Evolutionary conservation across 129 eudicot genomes (phyloP), one percentile per base, ranked within the genome.

Genomic region (Kitagawia praeruptora): DNA sequence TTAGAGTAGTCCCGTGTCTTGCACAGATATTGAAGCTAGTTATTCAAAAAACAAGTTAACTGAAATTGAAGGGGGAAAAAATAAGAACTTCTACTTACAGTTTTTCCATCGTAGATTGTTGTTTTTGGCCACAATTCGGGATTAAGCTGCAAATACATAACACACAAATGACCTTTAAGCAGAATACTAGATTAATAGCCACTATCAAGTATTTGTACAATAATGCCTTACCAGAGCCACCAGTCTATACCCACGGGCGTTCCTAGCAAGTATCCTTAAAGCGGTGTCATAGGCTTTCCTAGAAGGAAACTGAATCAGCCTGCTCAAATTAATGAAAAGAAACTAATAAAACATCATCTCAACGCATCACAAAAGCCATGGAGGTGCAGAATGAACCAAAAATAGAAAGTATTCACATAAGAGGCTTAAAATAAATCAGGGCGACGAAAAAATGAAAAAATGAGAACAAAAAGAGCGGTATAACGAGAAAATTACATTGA

Each of bases 251-350:
- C 83, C 61, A 72, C 90, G 88, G 74, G 84, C 88, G 84, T 76
- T 88, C 79, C 85, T 87, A 53, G 13, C 1, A 53, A 86, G 51
- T 40, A 82, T 46, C 82, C 82, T 87, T 40, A 79, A 3, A 73
- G 87, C 97, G 87, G 82, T 87, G 83, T 82, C 84, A 67, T 81
- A 91, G 7, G 84, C 88, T 67, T 53, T 25, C 69, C 39, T 73
- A n/a, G 97, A 85, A 40, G 96, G 78, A 51, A 93, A 93, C 67
- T 84, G 91, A 82, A 91, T 70, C 82, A 93, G 15, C 92, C 98
- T 93, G 89, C 79, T 78, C 76, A 85, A 44, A 74, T 46, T n/a
- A 27, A 51, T 80, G 6, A 82, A 47, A 49, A 14, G 19, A 54
- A 49, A 56, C 44, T 77, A 75, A 51, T 34, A 83, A 40, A 41